Conservation (phyloP, 1,284 basidiomycete genomes). For the Coniferiporia weirii region DNA sequence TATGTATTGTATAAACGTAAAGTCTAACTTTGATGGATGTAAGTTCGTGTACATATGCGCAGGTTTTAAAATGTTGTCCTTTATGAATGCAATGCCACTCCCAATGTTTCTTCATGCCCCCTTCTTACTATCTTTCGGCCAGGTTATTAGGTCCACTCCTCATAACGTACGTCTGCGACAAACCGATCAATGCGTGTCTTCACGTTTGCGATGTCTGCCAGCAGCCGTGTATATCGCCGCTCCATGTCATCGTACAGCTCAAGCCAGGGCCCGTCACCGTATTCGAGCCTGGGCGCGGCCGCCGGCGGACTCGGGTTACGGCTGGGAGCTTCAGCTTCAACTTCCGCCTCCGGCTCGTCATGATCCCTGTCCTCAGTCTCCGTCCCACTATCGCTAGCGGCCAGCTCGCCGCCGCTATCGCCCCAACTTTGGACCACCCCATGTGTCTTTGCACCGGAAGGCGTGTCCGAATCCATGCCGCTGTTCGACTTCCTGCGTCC, state of each 20-base stretch:
- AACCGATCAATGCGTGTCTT: slow-evolving; percentile 24
- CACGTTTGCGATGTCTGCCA: slow-evolving; percentile 28
- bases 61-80: no score
- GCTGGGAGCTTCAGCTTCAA: neutral
- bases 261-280: neutral
- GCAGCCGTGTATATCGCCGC: slow-evolving; percentile 22
- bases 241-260: slow-evolving; percentile 14
- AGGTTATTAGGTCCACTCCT: neutral
- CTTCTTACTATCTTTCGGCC: neutral
- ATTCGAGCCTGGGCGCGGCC: neutral
- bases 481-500: neutral
- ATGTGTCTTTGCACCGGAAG: neutral
- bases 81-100: neutral
- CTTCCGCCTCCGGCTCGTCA: neutral
- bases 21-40: no score
- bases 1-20: no score
- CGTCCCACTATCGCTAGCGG: neutral
- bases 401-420: neutral
- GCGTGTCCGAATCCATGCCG: neutral
- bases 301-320: neutral
- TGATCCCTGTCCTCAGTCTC: neutral
- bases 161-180: neutral
- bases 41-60: no score
- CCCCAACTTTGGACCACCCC: neutral
- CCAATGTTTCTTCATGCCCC: neutral